Conservation (phyloP, 805 yeast genomes). For the Kuraishia ogatae region DNA sequence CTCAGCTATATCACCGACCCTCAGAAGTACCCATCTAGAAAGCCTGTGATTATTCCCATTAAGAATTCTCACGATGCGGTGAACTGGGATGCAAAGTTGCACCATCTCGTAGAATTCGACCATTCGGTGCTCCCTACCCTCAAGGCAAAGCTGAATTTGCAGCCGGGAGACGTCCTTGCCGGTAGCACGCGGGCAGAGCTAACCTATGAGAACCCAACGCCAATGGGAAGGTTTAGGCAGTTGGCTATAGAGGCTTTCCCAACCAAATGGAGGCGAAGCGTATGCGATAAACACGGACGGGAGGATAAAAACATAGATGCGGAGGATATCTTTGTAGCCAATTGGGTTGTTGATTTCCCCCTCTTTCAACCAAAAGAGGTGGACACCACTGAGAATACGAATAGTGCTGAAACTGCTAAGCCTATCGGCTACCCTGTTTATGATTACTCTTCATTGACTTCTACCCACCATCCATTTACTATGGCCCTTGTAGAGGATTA, state of each 20-base stretch:
- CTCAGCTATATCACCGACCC: constrained; percentile 20
- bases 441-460: constrained; percentile 33
- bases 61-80: constrained; percentile 24
- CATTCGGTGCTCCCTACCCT: constrained; percentile 19
- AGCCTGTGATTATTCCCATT: constrained; percentile 50
- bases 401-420: constrained; percentile 6
- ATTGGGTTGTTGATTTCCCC: constrained; percentile 93
- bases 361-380: constrained; percentile 70
- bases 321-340: constrained; percentile 42
- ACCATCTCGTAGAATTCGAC: constrained; percentile 19
- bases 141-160: constrained; percentile 28
- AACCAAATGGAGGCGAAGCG: constrained; percentile 34
- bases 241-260: constrained; percentile 53
- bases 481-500: constrained; percentile 76
- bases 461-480: constrained; percentile 98
- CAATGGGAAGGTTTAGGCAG: constrained; percentile 81
- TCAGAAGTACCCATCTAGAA: constrained; percentile 42
- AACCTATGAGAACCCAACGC: constrained; percentile 91
- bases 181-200: constrained; percentile 62
- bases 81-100: constrained; percentile 33
- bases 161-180: constrained; percentile 69
- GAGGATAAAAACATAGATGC: constrained; percentile 14
- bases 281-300: constrained; percentile 7
- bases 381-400: too few species aligned
- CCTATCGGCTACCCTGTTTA: constrained; percentile 49